Evolutionary conservation across 1,139 yeast species (phyloP).

Genomic region (Yamadazyma jaroonii): DNA sequence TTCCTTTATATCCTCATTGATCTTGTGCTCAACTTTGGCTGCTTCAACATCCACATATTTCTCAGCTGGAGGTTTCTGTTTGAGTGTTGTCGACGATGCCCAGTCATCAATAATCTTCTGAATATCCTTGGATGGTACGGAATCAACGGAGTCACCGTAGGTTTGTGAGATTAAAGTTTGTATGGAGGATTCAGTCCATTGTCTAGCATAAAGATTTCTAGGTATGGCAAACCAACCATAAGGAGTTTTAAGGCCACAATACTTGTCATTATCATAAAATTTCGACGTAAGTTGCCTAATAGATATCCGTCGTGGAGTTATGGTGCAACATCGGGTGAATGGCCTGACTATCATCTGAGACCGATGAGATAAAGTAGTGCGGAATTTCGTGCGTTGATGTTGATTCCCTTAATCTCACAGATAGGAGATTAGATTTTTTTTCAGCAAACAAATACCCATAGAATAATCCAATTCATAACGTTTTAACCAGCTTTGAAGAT

Average conservation of each 20-base stretch:
- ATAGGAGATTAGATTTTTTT: constrained; percentile 1
- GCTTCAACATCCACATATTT: neutral
- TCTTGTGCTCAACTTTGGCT: neutral
- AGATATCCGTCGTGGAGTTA: too few relatives aligned
- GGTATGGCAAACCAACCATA: constrained; percentile 37
- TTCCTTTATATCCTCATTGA: neutral
- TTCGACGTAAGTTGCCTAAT: too few relatives aligned
- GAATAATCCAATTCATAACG: too few relatives aligned
- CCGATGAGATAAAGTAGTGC: constrained; percentile 2
- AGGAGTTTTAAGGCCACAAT: constrained; percentile 22
- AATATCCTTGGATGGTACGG: constrained; percentile 9
- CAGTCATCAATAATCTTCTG: constrained; percentile 25
- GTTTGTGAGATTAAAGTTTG: constrained; percentile 9
- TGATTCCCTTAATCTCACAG: neutral
- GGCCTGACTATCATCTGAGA: neutral
- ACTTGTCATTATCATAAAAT: constrained; percentile 2
- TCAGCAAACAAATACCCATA: too few relatives aligned
- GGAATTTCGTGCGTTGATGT: constrained; percentile 1
- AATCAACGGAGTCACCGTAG: constrained; percentile 11
- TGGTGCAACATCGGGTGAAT: neutral
- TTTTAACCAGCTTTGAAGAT: neutral
- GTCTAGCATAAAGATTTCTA: constrained; percentile 21
- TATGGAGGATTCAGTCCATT: constrained; percentile 26
- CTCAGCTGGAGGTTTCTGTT: neutral
- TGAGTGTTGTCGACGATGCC: constrained; percentile 12